Evolutionary conservation across 805 yeast species (phyloP).

Genomic region (Priceomyces fermenticarens): DNA sequence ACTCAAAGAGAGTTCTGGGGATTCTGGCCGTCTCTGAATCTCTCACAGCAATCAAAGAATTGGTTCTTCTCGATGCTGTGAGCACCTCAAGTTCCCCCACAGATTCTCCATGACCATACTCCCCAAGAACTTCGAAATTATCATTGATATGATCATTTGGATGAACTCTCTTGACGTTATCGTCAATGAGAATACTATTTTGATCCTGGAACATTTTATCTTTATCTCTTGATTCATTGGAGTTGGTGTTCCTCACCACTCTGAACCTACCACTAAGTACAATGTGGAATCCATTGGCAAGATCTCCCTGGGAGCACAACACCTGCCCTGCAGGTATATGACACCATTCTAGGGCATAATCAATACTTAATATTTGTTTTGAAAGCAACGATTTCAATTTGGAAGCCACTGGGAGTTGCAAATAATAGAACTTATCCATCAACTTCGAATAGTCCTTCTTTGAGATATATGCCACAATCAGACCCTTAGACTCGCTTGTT

Average conservation of each 20-base stretch:
- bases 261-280: slow-evolving; percentile 87
- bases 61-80: slow-evolving; percentile 68
- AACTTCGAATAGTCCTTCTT: slow-evolving; percentile 59
- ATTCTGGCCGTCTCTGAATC: slow-evolving; percentile 93
- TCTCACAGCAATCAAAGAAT: slow-evolving; percentile 78
- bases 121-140: slow-evolving; percentile 51
- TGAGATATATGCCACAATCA: slow-evolving; percentile 62
- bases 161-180: slow-evolving; percentile 6
- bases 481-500: slow-evolving; percentile 60
- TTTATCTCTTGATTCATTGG: slow-evolving; percentile 13
- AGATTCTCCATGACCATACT: slow-evolving; percentile 91
- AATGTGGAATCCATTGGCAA: slow-evolving; percentile 87
- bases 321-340: slow-evolving; percentile 84
- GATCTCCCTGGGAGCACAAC: slow-evolving; percentile 76
- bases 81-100: slow-evolving; percentile 94
- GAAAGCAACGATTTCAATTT: slow-evolving; percentile 67
- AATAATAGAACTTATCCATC: slow-evolving; percentile 71
- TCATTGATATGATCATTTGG: slow-evolving; percentile 11
- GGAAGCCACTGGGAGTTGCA: slow-evolving; percentile 76
- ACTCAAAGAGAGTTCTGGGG: slow-evolving; percentile 85
- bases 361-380: slow-evolving; percentile 66
- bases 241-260: slow-evolving; percentile 42
- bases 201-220: slow-evolving; percentile 7
- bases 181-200: slow-evolving; percentile 19
- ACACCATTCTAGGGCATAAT: slow-evolving; percentile 93